These are phyloP conservation scores for Penicillium diatomitis DNA, from an alignment of 495 filamentous ascomycete genomes.

Conservation along the genomic window DNA sequence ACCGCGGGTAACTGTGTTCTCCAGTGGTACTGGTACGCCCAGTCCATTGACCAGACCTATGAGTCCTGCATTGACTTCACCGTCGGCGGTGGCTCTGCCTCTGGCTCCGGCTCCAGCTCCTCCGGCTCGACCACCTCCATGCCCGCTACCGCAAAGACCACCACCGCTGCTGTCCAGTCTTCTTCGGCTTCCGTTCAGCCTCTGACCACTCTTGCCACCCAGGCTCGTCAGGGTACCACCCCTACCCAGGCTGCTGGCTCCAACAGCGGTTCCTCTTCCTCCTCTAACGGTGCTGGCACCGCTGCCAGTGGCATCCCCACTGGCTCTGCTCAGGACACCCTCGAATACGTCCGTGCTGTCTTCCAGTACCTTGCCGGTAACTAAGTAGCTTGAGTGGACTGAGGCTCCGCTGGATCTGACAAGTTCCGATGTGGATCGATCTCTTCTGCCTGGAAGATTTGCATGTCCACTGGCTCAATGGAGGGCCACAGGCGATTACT, in stretches of 20 bases:
- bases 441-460: too few relatives aligned
- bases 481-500: too few relatives aligned
- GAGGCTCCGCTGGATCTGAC: not conserved
- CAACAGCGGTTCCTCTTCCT: too few relatives aligned
- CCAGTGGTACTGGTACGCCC: conserved; percentile 63
- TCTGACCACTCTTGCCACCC: conserved; percentile 6
- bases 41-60: conserved; percentile 60
- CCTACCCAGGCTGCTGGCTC: not conserved
- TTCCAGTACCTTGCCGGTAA: conserved; percentile 14
- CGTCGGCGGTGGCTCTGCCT: conserved; percentile 25
- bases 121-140: conserved; percentile 2
- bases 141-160: not conserved
- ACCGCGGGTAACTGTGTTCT: conserved; percentile 56
- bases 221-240: conserved; percentile 5
- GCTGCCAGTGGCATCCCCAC: conserved; percentile 14
- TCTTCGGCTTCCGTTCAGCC: not conserved
- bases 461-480: too few relatives aligned
- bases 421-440: too few relatives aligned
- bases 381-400: conserved; percentile 1
- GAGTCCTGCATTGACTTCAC: conserved; percentile 67
- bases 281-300: not conserved
- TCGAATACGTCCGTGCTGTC: conserved; percentile 17
- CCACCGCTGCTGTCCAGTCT: not conserved
- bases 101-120: conserved; percentile 7
- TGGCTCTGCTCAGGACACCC: conserved; percentile 19